These are phyloP conservation scores for Boletus albobrunnescens DNA, from an alignment of 1,284 basidiomycete genomes.

Conservation along the genomic window DNA sequence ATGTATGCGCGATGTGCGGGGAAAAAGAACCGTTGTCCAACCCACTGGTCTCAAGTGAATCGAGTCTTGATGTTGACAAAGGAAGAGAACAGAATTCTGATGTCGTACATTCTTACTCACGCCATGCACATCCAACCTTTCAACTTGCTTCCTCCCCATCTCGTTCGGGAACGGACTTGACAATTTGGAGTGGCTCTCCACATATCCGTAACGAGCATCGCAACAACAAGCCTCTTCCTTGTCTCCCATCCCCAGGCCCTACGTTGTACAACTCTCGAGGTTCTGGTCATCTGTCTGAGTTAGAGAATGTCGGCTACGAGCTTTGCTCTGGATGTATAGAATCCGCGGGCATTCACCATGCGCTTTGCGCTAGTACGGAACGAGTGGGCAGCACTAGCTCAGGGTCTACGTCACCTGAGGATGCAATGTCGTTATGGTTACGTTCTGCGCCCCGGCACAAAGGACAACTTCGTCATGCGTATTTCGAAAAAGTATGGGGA, in stretches of 20 bases:
- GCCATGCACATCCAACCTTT: slow-evolving; percentile 22
- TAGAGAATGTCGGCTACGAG: slow-evolving; percentile 62
- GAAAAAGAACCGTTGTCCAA: slow-evolving; percentile 52
- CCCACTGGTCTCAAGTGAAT: slow-evolving; percentile 6
- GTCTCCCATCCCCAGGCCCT: slow-evolving; percentile 32
- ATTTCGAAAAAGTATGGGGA: slow-evolving; percentile 81
- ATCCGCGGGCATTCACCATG: slow-evolving; percentile 71
- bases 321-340: slow-evolving; percentile 79
- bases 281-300: slow-evolving; percentile 16
- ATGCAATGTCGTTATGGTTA: slow-evolving; percentile 53
- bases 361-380: slow-evolving; percentile 55
- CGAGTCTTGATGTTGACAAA: slow-evolving; percentile 22
- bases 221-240: slow-evolving; percentile 39
- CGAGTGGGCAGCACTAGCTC: slow-evolving; percentile 39
- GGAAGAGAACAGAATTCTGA: slow-evolving; percentile 35
- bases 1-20: slow-evolving; percentile 83
- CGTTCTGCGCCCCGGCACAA: slow-evolving; percentile 63
- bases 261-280: slow-evolving; percentile 14
- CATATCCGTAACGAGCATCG: slow-evolving; percentile 25
- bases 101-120: slow-evolving; percentile 24
- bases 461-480: slow-evolving; percentile 76
- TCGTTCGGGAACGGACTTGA: slow-evolving; percentile 35
- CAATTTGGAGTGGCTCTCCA: slow-evolving; percentile 16
- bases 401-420: slow-evolving; percentile 45
- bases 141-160: slow-evolving; percentile 38